Evolutionary conservation across 2,329 filamentous ascomycete species (phyloP).

Genomic region (Aschersonia sp.): DNA sequence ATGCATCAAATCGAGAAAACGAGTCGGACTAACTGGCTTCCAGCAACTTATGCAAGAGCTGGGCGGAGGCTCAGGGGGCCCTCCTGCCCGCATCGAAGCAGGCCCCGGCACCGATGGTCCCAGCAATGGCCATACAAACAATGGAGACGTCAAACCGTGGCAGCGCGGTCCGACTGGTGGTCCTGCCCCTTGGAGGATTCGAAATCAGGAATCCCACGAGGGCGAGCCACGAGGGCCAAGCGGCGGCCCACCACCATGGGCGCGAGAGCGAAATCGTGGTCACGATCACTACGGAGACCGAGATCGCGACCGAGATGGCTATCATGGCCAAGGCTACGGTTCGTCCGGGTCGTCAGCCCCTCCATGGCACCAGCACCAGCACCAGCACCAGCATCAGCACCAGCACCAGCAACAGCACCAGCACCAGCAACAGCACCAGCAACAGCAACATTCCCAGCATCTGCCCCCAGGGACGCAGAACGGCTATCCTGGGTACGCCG

Average conservation of each 20-base stretch:
- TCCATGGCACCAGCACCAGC: constrained; percentile 28
- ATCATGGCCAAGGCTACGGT: constrained; percentile 10
- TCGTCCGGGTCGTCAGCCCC: constrained; percentile 13
- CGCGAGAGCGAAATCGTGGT: constrained; percentile 40
- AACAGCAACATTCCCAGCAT: constrained; percentile 17
- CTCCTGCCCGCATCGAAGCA: constrained; percentile 74
- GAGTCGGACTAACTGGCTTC: constrained; percentile 21
- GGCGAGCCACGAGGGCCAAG: constrained; percentile 28
- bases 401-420: not conserved
- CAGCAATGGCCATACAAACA: constrained; percentile 28
- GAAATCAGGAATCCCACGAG: constrained; percentile 35
- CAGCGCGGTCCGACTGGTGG: constrained; percentile 73
- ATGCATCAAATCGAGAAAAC: not conserved
- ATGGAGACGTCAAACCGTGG: constrained; percentile 65
- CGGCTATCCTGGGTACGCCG: constrained; percentile 39
- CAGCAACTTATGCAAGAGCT: constrained; percentile 97
- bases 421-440: not conserved
- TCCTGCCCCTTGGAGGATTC: constrained; percentile 63
- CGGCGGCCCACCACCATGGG: constrained; percentile 43
- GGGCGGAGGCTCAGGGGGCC: constrained; percentile 53
- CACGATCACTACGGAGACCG: constrained; percentile 21
- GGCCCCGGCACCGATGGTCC: constrained; percentile 40
- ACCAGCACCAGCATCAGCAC: not conserved
- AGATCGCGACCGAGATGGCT: constrained; percentile 9
- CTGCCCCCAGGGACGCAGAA: constrained; percentile 37